Evolutionary conservation across 208 protist genomes (phyloP).

Genomic region (Acanthamoeba castellanii): DNA sequence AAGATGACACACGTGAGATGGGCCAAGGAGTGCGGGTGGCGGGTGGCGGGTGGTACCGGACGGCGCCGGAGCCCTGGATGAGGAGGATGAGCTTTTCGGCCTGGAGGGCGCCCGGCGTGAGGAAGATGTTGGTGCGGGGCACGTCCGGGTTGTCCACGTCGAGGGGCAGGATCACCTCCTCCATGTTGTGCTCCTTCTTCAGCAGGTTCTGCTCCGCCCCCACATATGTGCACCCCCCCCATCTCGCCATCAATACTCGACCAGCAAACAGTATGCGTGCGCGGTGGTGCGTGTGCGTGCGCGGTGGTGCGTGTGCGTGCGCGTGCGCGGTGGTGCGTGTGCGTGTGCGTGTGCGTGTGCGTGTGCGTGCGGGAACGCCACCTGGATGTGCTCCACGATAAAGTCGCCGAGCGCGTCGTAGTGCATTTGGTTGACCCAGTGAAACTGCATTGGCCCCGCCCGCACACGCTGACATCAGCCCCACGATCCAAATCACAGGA

Average conservation of each 20-base stretch:
- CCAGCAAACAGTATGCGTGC: too few relatives aligned
- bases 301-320: too few relatives aligned
- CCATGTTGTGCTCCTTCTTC: not conserved
- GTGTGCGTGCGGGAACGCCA: not conserved
- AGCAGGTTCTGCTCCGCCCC: conserved; percentile 19
- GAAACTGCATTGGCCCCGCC: conserved; percentile 11
- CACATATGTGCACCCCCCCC: too few relatives aligned
- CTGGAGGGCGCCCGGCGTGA: not conserved
- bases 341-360: not conserved
- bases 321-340: too few relatives aligned
- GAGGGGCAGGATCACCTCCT: conserved; percentile 45
- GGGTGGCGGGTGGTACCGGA: not conserved
- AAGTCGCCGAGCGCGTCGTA: conserved; percentile 71
- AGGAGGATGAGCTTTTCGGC: conserved; percentile 74
- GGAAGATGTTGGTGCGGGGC: conserved; percentile 75
- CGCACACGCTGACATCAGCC: not conserved
- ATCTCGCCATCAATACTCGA: not conserved
- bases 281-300: too few relatives aligned
- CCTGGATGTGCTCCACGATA: conserved; percentile 73
- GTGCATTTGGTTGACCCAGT: conserved; percentile 77
- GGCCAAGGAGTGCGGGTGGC: not conserved
- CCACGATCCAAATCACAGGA: not conserved
- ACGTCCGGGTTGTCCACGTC: not conserved
- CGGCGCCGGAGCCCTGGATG: conserved; percentile 78
- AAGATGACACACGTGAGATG: not conserved